A percentile compares a stretch with the other conserved stretches of the same genome.
Conservation (phyloP, 2,329 filamentous ascomycete species). For the Hypoxylon sp. region DNA sequence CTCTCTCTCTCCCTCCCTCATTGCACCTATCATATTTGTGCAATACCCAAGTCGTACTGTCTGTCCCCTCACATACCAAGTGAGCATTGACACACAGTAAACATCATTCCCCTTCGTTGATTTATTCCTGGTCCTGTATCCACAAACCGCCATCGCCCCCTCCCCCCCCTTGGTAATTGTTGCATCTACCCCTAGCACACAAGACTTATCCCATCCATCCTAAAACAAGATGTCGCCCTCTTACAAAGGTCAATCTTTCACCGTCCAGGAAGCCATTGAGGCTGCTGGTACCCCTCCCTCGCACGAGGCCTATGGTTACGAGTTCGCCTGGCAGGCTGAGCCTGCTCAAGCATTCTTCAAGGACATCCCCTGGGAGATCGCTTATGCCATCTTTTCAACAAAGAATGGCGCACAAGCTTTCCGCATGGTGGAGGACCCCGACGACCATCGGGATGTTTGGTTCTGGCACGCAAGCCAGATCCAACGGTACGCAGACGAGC, state of each 20-base stretch:
- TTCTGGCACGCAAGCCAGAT: slow-evolving; percentile 57
- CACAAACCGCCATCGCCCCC: too few species aligned
- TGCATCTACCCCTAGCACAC: not conserved
- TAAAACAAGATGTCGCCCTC: slow-evolving; percentile 27
- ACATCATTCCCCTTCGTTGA: not conserved
- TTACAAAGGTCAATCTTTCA: slow-evolving; percentile 32
- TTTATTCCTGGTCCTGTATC: not conserved
- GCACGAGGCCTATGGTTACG: slow-evolving; percentile 3
- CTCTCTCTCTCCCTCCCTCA: not conserved
- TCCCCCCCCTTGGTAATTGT: not conserved
- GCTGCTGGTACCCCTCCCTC: slow-evolving; percentile 37
- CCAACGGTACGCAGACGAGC: slow-evolving; percentile 36
- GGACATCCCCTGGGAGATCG: slow-evolving; percentile 6
- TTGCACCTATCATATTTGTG: not conserved
- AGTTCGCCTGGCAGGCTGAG: slow-evolving; percentile 34
- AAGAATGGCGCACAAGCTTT: slow-evolving; percentile 48
- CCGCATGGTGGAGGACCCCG: slow-evolving; percentile 49
- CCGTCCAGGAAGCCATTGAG: slow-evolving; percentile 29
- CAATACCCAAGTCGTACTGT: not conserved
- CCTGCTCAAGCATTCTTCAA: slow-evolving; percentile 43
- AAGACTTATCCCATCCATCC: not conserved
- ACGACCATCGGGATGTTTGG: slow-evolving; percentile 45
- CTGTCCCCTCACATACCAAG: too few species aligned
- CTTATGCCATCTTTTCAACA: slow-evolving; percentile 58
- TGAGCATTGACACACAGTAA: not conserved